These are phyloP conservation scores for Cucurbita argyrosperma DNA, from an alignment of 306 rosid species.

Conservation along the genomic window DNA sequence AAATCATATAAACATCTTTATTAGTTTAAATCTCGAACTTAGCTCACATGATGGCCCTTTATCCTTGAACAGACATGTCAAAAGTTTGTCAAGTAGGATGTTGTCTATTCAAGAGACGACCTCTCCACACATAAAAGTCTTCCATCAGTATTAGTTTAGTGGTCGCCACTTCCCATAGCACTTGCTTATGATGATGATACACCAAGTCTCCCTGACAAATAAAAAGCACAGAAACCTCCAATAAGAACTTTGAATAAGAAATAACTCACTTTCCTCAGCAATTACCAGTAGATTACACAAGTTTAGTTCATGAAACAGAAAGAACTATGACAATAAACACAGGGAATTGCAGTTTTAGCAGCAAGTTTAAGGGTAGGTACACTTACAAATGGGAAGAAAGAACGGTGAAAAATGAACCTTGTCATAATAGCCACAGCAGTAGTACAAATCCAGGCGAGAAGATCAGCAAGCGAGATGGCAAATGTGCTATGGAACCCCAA, in stretches of 20 bases:
- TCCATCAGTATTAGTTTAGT: too few relatives aligned
- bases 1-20: too few relatives aligned
- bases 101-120: too few relatives aligned
- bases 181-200: background rate
- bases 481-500: slow-evolving; percentile 11
- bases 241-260: background rate
- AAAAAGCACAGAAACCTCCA: background rate
- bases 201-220: background rate
- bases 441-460: slow-evolving; percentile 24
- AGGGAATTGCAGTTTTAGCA: background rate
- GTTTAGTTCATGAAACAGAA: background rate
- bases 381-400: background rate
- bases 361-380: background rate
- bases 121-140: too few relatives aligned
- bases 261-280: background rate
- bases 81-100: too few relatives aligned
- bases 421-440: slow-evolving; percentile 18
- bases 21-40: too few relatives aligned
- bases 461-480: slow-evolving; percentile 24
- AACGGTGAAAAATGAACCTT: background rate
- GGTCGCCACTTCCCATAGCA: too few relatives aligned
- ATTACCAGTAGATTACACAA: background rate
- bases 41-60: too few relatives aligned
- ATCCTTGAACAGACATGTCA: too few relatives aligned
- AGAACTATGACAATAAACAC: background rate